These are phyloP conservation scores for Anthracocystis walkeri DNA, from an alignment of 1,284 basidiomycete species.

Conservation along the genomic window DNA sequence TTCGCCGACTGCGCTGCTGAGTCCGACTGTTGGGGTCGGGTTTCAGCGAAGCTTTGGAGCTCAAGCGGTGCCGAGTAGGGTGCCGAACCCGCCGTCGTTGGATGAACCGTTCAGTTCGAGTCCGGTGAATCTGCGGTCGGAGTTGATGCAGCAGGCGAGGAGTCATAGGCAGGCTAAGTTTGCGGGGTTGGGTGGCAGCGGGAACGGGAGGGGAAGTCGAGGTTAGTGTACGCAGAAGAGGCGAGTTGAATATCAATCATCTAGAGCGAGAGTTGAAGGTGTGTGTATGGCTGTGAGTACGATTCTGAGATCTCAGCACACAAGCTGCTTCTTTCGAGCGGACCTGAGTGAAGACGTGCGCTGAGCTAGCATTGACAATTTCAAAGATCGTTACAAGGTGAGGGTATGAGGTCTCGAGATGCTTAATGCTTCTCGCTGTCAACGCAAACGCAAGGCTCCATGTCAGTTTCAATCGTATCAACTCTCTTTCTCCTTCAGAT, in stretches of 20 bases:
- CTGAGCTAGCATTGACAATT: too few species aligned
- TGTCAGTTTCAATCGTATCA: background rate
- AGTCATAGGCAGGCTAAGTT: constrained; percentile 25
- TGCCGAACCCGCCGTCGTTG: constrained; percentile 18
- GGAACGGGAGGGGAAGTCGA: background rate
- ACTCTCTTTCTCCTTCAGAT: too few species aligned
- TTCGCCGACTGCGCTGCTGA: constrained; percentile 37
- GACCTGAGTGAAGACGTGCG: too few species aligned
- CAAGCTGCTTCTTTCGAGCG: too few species aligned
- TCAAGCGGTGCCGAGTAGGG: background rate
- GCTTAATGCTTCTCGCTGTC: constrained; percentile 13
- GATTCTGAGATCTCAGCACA: too few species aligned
- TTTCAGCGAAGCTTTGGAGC: background rate
- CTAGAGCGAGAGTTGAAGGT: too few species aligned
- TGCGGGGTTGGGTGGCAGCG: background rate
- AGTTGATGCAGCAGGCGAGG: constrained; percentile 31
- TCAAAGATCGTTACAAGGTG: background rate
- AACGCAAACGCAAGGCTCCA: background rate
- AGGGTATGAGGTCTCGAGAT: background rate
- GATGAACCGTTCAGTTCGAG: constrained; percentile 48
- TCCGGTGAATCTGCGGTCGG: constrained; percentile 21
- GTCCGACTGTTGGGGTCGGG: constrained; percentile 14
- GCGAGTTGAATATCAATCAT: too few species aligned
- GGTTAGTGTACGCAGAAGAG: too few species aligned
- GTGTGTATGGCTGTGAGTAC: too few species aligned